Evolutionary conservation across 495 filamentous ascomycete species (phyloP).

Genomic region (Penicillium samsonianum): DNA sequence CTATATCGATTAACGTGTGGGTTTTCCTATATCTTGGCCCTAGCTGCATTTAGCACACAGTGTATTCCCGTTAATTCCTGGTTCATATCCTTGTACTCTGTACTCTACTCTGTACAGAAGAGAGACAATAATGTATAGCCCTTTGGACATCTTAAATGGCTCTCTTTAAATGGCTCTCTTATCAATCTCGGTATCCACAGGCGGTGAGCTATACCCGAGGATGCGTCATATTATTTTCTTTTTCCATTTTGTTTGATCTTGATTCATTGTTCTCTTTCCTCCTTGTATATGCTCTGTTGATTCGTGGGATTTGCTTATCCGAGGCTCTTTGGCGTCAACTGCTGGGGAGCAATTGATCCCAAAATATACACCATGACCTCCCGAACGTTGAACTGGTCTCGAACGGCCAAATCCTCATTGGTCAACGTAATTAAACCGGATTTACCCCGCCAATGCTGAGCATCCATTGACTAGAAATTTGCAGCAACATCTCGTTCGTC

Average conservation of each 20-base stretch:
- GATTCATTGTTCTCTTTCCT: constrained; percentile 13
- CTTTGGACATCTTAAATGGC: constrained; percentile 8
- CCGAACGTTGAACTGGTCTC: constrained; percentile 36
- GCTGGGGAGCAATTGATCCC: constrained; percentile 7
- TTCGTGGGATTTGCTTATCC: constrained; percentile 4
- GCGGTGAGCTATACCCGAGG: constrained; percentile 29
- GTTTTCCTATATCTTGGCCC: no score
- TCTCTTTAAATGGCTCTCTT: no score
- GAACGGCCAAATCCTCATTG: constrained; percentile 36
- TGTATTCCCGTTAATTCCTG: no score
- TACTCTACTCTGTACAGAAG: no score
- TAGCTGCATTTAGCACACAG: no score
- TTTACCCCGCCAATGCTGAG: constrained; percentile 14
- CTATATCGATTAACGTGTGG: no score
- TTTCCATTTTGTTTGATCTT: constrained; percentile 4
- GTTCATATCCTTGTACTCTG: no score
- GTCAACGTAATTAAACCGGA: constrained; percentile 26
- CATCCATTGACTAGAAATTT: not conserved
- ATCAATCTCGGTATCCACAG: constrained; percentile 21
- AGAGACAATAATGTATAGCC: not conserved
- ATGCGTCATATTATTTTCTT: constrained; percentile 28
- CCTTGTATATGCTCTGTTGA: constrained; percentile 4
- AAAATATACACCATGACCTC: constrained; percentile 36
- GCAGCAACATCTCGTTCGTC: constrained; percentile 28
- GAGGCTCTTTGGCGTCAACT: constrained; percentile 6